Evolutionary conservation across 2,329 filamentous ascomycete species (phyloP), one percentile per base, ranked within the genome.

Genomic region (Microcyclospora tardicrescens): DNA sequence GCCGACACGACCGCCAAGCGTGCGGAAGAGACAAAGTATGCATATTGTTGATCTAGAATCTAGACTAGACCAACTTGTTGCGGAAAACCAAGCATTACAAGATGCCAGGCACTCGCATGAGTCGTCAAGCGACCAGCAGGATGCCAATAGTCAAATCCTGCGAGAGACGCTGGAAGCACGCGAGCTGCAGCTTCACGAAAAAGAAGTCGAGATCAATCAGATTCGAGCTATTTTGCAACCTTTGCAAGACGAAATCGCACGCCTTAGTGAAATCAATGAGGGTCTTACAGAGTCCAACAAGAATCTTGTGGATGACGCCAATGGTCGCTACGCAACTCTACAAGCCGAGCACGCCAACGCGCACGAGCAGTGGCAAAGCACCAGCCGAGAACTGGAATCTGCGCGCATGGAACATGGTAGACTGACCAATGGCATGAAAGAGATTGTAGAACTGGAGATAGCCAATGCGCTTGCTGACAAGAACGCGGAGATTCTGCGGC

Each of bases 21-120:
- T 98, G 75, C 87, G 89, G 53, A 87, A 89, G 59, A 84, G 89
- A 58, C 91, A 94, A 64, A 96, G 89, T 71, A 89, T 96, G 79
- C 89, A 96, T 65, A 78, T 96, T 44, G 65, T 73, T 57, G 89
- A 98, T 54, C 78, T 98, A 57, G 86, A 96, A 67, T 71, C 75
- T 43, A 77, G 75, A 54, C 73, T 98, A 52, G 85, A 95, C 51
- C 81, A 89, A 61, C 71, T 98, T 47, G 69, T 81, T 31, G 77
- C 80, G 15, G 89, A 98, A 60, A 96, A 96, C 57, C 78, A 80
- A 40, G 67, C 77, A 45, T 76, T 98, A 19, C 71, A 76, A 50
- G 80, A 87, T 35, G 80, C 83, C 8, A 44, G 41, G 33, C 29
- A 42, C 12, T 40, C 40, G n/a, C 37, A 33, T 13, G 47, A 41